Evolutionary conservation across 495 filamentous ascomycete genomes (phyloP).

Genomic region (Immersiella caudata): DNA sequence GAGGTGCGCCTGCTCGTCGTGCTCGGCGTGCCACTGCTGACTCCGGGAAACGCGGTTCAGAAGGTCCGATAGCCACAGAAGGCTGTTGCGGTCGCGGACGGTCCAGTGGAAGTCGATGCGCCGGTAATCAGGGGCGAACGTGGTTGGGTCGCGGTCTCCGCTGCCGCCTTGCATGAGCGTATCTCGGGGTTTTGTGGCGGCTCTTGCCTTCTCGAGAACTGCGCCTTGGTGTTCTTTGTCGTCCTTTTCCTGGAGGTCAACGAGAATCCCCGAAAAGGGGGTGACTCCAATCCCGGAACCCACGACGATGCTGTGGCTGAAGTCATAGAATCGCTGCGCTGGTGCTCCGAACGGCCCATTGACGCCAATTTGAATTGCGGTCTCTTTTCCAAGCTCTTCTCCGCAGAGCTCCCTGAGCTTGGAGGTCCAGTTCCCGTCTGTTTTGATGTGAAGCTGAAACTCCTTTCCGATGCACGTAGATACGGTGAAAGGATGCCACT

Average conservation of each 20-base stretch:
- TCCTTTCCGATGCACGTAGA: constrained; percentile 38
- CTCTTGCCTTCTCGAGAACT: not conserved
- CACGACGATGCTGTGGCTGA: constrained; percentile 39
- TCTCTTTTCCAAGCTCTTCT: constrained; percentile 42
- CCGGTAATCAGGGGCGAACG: constrained; percentile 25
- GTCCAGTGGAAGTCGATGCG: constrained; percentile 49
- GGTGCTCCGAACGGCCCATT: constrained; percentile 35
- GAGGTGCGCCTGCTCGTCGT: constrained; percentile 25
- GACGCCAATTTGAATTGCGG: constrained; percentile 41
- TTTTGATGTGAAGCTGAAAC: constrained; percentile 47
- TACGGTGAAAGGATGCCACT: constrained; percentile 42
- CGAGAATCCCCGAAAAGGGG: constrained; percentile 44
- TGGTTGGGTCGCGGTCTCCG: not conserved
- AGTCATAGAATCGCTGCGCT: constrained; percentile 46
- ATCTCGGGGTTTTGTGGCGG: not conserved
- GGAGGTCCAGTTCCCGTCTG: constrained; percentile 45
- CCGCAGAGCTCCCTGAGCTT: constrained; percentile 47
- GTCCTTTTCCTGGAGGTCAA: constrained; percentile 35
- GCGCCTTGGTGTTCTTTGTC: constrained; percentile 18
- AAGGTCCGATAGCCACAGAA: constrained; percentile 46
- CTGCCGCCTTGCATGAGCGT: not conserved
- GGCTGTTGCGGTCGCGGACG: constrained; percentile 41
- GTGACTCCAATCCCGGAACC: constrained; percentile 47
- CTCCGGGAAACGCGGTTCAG: constrained; percentile 37
- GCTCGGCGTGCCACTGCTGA: constrained; percentile 21